These are phyloP conservation scores for Nothomitra cinnamomea DNA, from an alignment of 2,329 filamentous ascomycete species.

Conservation along the genomic window DNA sequence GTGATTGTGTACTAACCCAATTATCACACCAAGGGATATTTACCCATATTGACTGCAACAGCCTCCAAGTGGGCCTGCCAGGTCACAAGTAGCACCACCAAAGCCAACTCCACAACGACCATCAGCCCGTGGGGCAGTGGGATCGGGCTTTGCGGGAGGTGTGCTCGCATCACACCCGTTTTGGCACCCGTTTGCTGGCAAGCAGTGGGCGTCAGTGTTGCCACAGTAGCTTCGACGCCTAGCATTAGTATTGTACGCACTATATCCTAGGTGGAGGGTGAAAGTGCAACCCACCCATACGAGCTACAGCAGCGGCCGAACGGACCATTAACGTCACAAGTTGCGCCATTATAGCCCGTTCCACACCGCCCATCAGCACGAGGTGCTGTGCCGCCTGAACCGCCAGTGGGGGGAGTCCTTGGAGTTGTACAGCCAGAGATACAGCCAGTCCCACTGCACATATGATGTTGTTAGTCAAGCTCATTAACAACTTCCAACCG, in stretches of 20 bases:
- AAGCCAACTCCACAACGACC: slow-evolving; percentile 26
- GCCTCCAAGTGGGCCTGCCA: slow-evolving; percentile 22
- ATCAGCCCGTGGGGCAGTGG: slow-evolving; percentile 16
- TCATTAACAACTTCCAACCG: neutral
- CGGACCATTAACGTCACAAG: slow-evolving; percentile 22
- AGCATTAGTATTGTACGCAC: neutral
- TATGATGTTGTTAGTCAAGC: neutral
- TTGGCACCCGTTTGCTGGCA: slow-evolving; percentile 22
- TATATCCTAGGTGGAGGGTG: neutral
- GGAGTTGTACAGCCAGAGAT: slow-evolving; percentile 17
- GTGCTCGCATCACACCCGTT: slow-evolving; percentile 20
- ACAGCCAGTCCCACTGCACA: slow-evolving; percentile 19
- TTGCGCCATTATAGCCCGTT: slow-evolving; percentile 22
- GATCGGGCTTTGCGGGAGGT: neutral
- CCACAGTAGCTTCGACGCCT: slow-evolving; percentile 20
- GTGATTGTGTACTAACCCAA: neutral
- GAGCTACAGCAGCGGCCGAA: slow-evolving; percentile 24
- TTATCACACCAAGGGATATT: neutral
- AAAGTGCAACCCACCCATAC: slow-evolving; percentile 13
- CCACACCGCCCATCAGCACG: slow-evolving; percentile 25
- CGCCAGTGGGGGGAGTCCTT: neutral
- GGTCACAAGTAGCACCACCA: slow-evolving; percentile 22
- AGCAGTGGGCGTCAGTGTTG: slow-evolving; percentile 19
- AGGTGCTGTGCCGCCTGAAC: slow-evolving; percentile 5
- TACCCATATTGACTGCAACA: slow-evolving; percentile 22